phyloP scores from a whole-genome alignment of 2,329 filamentous ascomycete genomes.

The Xylariaceae sp. region DNA sequence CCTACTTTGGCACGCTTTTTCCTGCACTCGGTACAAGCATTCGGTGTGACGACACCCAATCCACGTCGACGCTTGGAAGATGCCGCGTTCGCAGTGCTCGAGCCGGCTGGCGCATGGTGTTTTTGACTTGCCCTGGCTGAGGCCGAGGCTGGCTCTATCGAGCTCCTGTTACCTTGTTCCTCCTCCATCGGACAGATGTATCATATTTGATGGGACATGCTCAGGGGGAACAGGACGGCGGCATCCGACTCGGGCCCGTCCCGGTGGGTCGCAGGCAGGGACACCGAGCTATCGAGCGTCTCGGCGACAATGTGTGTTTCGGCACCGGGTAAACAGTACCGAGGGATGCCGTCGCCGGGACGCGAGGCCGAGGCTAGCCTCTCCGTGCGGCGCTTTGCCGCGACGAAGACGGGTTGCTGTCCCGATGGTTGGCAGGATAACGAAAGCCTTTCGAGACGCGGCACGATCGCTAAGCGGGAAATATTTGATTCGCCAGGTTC shows the following conservation, averaged over 20 bases:
- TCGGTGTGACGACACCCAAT: constrained; percentile 52
- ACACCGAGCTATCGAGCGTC: too few relatives aligned
- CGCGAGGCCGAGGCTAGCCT: too few relatives aligned
- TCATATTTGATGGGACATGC: constrained; percentile 20
- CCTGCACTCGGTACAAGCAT: constrained; percentile 56
- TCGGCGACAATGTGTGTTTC: too few relatives aligned
- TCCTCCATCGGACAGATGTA: constrained; percentile 26
- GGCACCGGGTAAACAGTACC: too few relatives aligned
- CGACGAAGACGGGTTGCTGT: too few relatives aligned
- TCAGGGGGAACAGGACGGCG: constrained; percentile 11
- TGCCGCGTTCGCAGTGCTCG: constrained; percentile 21
- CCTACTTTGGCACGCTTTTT: constrained; percentile 57
- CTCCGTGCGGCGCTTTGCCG: too few relatives aligned
- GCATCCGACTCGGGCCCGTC: constrained; percentile 9
- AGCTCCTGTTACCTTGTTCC: constrained; percentile 24
- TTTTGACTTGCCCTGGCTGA: constrained; percentile 22
- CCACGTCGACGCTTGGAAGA: constrained; percentile 49
- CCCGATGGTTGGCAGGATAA: too few relatives aligned
- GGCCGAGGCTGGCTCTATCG: constrained; percentile 21
- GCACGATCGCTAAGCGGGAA: too few relatives aligned
- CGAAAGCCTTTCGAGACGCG: too few relatives aligned
- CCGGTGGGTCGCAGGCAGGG: too few relatives aligned
- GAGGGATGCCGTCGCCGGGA: too few relatives aligned
- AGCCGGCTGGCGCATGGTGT: constrained; percentile 22
- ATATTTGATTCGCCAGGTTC: too few relatives aligned